A percentile compares a stretch with the other conserved stretches of the same genome.
These are phyloP conservation scores for Fusarium sp. DNA, from an alignment of 2,329 filamentous ascomycete species.

Conservation along the genomic window DNA sequence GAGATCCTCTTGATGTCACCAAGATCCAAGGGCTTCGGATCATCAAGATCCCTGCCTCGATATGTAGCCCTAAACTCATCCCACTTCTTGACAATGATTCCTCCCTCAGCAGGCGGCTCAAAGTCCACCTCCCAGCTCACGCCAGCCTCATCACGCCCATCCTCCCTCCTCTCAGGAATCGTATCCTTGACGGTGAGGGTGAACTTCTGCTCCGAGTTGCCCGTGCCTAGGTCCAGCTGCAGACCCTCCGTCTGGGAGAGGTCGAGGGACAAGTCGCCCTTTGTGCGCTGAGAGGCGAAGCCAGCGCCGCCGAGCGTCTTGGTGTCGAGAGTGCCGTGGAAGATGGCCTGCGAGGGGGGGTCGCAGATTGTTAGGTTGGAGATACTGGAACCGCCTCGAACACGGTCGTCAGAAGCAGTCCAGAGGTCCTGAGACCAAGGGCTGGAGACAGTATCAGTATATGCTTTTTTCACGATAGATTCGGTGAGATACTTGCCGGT, in stretches of 20 bases:
- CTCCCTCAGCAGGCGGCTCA: conserved; percentile 44
- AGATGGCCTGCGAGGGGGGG: conserved; percentile 59
- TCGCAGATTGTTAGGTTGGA: conserved; percentile 59
- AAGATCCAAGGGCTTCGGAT: conserved; percentile 70
- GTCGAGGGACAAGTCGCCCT: conserved; percentile 70
- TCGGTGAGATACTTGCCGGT: conserved; percentile 45
- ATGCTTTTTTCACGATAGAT: neutral
- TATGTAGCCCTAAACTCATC: conserved; percentile 77
- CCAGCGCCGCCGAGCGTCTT: conserved; percentile 82
- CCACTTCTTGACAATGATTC: conserved; percentile 71
- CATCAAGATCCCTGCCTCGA: conserved; percentile 72
- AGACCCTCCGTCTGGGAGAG: conserved; percentile 73
- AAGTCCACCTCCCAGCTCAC: conserved; percentile 83
- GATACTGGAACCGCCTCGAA: conserved; percentile 78
- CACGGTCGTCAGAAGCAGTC: conserved; percentile 79
- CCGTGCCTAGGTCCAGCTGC: conserved; percentile 61
- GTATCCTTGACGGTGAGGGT: conserved; percentile 81
- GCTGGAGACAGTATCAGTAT: conserved; percentile 50
- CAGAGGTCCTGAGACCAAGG: conserved; percentile 71
- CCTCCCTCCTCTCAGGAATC: conserved; percentile 65
- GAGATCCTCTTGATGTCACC: conserved; percentile 73
- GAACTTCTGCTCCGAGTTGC: conserved; percentile 73
- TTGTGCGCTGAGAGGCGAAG: conserved; percentile 82
- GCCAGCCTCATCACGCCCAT: conserved; percentile 78
- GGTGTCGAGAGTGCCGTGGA: conserved; percentile 79